These are phyloP conservation scores for Alternaria sp. DNA, from an alignment of 2,329 filamentous ascomycete species.

Conservation along the genomic window DNA sequence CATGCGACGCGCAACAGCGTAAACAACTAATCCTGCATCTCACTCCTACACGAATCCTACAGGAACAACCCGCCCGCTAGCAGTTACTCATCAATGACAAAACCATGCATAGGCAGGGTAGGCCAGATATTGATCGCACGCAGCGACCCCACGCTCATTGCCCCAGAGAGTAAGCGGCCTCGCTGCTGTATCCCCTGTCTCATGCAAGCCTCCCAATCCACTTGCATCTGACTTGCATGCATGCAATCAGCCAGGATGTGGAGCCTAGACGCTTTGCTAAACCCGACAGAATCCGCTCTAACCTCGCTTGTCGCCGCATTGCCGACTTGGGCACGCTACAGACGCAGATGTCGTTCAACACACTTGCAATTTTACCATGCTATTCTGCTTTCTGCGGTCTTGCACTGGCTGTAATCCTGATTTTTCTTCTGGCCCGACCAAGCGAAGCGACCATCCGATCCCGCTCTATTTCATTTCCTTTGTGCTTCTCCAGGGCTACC, in stretches of 20 bases:
- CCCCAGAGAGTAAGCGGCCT: slow-evolving; percentile 26
- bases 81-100: slow-evolving; percentile 1
- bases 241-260: slow-evolving; percentile 18
- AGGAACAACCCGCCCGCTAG: neutral
- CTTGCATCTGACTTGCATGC: slow-evolving; percentile 38
- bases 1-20: neutral
- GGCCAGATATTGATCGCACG: slow-evolving; percentile 12
- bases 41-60: neutral
- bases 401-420: slow-evolving; percentile 2
- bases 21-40: neutral
- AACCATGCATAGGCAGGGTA: slow-evolving; percentile 13
- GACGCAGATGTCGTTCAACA: slow-evolving; percentile 18
- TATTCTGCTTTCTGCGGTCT: slow-evolving; percentile 12
- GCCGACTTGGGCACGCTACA: slow-evolving; percentile 21
- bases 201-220: slow-evolving; percentile 31
- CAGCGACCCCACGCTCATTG: slow-evolving; percentile 24
- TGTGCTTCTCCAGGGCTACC: slow-evolving; percentile 6
- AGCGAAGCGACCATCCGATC: slow-evolving; percentile 4
- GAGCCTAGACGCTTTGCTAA: slow-evolving; percentile 30
- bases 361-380: slow-evolving; percentile 8
- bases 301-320: slow-evolving; percentile 14
- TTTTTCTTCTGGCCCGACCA: neutral
- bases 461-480: slow-evolving; percentile 2
- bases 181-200: slow-evolving; percentile 18
- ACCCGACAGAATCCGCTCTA: slow-evolving; percentile 21